Evolutionary conservation across 2,329 filamentous ascomycete species (phyloP), one percentile per base, ranked within the genome.

Genomic region (Stylonectria norvegica): DNA sequence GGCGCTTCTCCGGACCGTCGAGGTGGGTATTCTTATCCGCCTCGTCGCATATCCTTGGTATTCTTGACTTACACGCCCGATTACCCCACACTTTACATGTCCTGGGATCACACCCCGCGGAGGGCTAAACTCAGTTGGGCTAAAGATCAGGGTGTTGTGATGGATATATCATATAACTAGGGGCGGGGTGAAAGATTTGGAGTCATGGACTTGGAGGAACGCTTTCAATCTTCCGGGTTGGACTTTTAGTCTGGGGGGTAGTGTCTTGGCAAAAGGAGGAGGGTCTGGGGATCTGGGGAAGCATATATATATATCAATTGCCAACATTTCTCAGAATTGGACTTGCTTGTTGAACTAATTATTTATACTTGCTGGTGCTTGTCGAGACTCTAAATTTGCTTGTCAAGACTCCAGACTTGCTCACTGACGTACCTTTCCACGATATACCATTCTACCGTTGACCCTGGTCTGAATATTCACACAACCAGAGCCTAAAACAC

Each of bases 1-100:
- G 12, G 7, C 7, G 7, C 12, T 7, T 12, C 22, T 25, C 22
- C 12, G 7, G 7, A 25, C 12, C 7, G 7, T 12, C 22, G 7
- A 4, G 5, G 28, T 39, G 43, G 43, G 23, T 46, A 43, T 43
- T 34, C 33, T 46, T 46, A 42, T 46, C 43, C 39, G 39, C 22
- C 30, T 20, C 16, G 14, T 30, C 27, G 8, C 27, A 12, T 8
- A 10, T 30, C 27, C 9, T 10, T 14, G 6, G 27, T 30, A 8
- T 9, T 10, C 27, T 15, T 10, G 15, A 30, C 9, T 6, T 10
- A 30, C 14, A 10, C 27, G 14, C 27, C 8, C n/a, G n/a, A n/a
- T 22, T 12, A 22, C 39, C 36, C 36, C 43, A 32, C 43, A 42
- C 10, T 31, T 7, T 40, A 12, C 19, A 29, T 16, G 38, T 45